Percentiles rank a stretch among this genome's conserved stretches.
These are phyloP conservation scores for Pistacia vera DNA, from an alignment of 345 rosid species.

Conservation along the genomic window DNA sequence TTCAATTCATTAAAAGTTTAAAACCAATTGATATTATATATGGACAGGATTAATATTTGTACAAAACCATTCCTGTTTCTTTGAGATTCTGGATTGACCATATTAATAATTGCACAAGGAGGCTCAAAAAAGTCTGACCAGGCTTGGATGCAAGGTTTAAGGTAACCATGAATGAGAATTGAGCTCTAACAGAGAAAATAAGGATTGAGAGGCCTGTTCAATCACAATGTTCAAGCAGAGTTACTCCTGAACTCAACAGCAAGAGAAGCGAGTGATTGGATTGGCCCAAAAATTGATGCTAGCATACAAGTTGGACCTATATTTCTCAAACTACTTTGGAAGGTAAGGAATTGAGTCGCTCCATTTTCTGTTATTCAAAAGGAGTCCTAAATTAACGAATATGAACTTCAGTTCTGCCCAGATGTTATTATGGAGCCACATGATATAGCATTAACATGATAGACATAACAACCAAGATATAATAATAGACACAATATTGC, in stretches of 20 bases:
- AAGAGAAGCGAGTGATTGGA: background rate
- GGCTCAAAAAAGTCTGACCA: background rate
- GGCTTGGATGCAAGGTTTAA: background rate
- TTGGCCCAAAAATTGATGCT: background rate
- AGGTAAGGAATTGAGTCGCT: background rate
- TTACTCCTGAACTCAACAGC: background rate
- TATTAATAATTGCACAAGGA: background rate
- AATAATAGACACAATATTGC: too few relatives aligned
- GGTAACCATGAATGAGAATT: background rate
- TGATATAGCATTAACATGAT: background rate
- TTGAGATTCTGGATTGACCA: background rate
- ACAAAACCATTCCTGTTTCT: background rate
- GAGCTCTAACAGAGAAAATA: background rate
- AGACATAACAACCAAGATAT: background rate
- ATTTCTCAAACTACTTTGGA: background rate
- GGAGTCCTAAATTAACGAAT: background rate
- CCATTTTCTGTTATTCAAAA: background rate
- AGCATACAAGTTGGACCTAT: background rate
- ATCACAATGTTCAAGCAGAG: background rate
- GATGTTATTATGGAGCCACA: background rate
- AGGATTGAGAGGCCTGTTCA: background rate
- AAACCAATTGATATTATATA: background rate
- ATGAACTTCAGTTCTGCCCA: background rate
- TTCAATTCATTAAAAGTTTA: background rate
- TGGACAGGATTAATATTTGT: background rate